Conservation (phyloP, 2,329 filamentous ascomycete genomes). For the Trichophyton rubrum region DNA sequence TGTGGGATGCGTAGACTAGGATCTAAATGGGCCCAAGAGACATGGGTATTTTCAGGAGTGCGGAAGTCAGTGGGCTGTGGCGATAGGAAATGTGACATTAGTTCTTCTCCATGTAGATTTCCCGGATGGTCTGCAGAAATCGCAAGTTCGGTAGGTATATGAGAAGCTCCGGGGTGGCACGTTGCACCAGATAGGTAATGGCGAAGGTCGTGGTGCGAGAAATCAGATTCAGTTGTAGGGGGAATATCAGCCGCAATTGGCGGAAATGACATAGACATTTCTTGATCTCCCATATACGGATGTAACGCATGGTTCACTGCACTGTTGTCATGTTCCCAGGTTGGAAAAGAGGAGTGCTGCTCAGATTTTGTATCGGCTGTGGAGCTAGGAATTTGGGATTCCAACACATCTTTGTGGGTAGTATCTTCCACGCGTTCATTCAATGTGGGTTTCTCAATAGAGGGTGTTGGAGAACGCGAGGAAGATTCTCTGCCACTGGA, state of each 20-base stretch:
- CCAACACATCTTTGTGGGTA: not conserved
- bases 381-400: not conserved
- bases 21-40: not conserved
- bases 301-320: not conserved
- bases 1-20: not conserved
- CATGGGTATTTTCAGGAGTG: constrained; percentile 8
- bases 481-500: not conserved
- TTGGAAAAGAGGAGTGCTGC: not conserved
- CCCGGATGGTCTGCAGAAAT: not conserved
- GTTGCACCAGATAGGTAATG: not conserved
- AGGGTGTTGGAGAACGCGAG: not conserved
- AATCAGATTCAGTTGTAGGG: not conserved
- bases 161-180: not conserved
- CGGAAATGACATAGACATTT: not conserved
- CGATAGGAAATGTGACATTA: not conserved
- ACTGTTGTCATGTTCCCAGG: not conserved
- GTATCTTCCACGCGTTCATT: not conserved
- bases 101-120: not conserved
- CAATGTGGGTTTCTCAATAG: not conserved
- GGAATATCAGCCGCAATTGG: not conserved
- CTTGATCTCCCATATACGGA: not conserved
- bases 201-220: not conserved
- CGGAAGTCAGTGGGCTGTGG: not conserved
- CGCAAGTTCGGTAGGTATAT: not conserved
- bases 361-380: not conserved